These are phyloP conservation scores for Xylariaceae sp. DNA, from an alignment of 2,329 filamentous ascomycete species.

Conservation along the genomic window DNA sequence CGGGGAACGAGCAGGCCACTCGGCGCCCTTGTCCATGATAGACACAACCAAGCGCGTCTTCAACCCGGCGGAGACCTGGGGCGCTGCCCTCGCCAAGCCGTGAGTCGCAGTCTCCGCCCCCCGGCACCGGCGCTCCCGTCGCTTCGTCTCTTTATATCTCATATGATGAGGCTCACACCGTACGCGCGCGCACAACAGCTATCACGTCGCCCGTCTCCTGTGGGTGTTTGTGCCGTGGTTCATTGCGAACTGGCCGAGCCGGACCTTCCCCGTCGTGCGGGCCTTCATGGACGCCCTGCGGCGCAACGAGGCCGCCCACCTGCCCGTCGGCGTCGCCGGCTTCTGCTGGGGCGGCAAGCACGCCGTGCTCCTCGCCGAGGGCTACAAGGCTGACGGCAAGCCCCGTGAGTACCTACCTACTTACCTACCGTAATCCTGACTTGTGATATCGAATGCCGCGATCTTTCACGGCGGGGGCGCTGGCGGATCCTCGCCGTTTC, in stretches of 20 bases:
- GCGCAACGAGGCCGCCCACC: constrained; percentile 17
- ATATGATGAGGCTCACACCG: not conserved
- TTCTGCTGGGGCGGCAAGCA: constrained; percentile 60
- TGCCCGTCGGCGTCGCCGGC: constrained; percentile 44
- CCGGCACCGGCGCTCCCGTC: too few relatives aligned
- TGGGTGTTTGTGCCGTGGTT: constrained; percentile 25
- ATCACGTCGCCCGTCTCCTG: constrained; percentile 16
- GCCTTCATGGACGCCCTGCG: constrained; percentile 30
- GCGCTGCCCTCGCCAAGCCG: constrained; percentile 21
- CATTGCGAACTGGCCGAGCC: constrained; percentile 22
- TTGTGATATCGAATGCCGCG: too few relatives aligned
- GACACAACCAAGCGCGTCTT: constrained; percentile 20
- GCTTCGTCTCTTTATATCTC: not conserved
- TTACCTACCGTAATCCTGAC: too few relatives aligned
- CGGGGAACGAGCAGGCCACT: too few relatives aligned
- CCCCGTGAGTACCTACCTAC: too few relatives aligned
- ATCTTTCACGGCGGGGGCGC: too few relatives aligned
- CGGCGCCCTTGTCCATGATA: constrained; percentile 24
- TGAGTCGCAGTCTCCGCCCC: constrained; percentile 9
- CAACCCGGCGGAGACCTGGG: constrained; percentile 11
- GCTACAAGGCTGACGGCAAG: constrained; percentile 17
- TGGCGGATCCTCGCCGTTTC: too few relatives aligned
- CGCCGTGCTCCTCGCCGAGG: constrained; percentile 37
- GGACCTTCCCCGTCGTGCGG: constrained; percentile 26
- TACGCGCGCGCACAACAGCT: constrained; percentile 4